phyloP scores from a whole-genome alignment of 257 asterid species.

The Rauvolfia tetraphylla region DNA sequence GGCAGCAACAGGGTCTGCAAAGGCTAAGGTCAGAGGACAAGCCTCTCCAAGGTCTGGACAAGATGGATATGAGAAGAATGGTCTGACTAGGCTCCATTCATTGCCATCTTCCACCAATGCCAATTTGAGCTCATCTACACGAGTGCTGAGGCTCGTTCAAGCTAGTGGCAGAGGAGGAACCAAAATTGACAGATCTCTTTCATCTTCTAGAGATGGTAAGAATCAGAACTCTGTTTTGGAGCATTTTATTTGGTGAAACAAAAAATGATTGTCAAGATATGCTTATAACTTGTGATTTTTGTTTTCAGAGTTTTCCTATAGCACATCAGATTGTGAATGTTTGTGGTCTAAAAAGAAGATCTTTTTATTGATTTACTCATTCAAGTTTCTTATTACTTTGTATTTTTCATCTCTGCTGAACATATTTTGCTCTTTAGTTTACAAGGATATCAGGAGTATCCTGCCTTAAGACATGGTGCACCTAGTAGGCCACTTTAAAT shows the following conservation, averaged over 20 bases:
- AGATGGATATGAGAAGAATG: slow-evolving; percentile 40
- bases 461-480: too few species aligned
- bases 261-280: not conserved
- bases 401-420: not conserved
- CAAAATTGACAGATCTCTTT: slow-evolving; percentile 40
- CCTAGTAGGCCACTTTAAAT: not conserved
- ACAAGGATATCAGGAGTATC: too few species aligned
- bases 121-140: slow-evolving; percentile 46
- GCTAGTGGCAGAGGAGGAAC: slow-evolving; percentile 43
- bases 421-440: not conserved
- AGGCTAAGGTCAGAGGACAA: slow-evolving; percentile 46
- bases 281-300: not conserved
- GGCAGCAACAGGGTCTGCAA: slow-evolving; percentile 58
- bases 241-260: not conserved
- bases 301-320: not conserved
- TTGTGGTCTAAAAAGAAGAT: not conserved
- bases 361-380: too few species aligned
- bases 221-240: not conserved
- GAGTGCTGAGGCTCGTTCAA: slow-evolving; percentile 42
- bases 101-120: slow-evolving; percentile 46
- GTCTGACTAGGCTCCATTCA: slow-evolving; percentile 41
- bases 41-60: slow-evolving; percentile 46
- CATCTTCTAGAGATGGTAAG: slow-evolving; percentile 48
- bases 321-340: not conserved
- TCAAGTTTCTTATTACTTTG: not conserved